These are phyloP conservation scores for Mycogone perniciosa DNA, from an alignment of 2,329 filamentous ascomycete genomes.

Conservation along the genomic window DNA sequence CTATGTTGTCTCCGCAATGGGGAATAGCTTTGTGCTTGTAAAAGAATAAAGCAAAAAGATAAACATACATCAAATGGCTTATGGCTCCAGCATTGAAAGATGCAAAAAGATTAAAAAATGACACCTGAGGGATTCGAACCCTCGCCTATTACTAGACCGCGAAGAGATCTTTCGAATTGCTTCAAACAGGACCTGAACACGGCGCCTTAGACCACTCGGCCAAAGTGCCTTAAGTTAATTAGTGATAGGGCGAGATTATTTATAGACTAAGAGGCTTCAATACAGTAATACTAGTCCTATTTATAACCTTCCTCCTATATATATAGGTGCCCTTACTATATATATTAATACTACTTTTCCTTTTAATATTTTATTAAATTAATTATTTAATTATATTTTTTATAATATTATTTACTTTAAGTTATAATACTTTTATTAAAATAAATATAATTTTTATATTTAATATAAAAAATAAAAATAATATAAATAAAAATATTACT, in stretches of 20 bases:
- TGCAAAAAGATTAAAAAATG: slow-evolving; percentile 11
- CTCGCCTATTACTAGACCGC: slow-evolving; percentile 26
- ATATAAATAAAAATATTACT: no score
- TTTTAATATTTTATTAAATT: no score
- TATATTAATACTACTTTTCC: no score
- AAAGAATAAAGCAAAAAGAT: not conserved
- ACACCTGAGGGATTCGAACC: slow-evolving; percentile 28
- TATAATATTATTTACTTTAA: no score
- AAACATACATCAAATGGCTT: not conserved
- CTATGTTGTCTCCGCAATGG: no score
- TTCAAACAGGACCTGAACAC: slow-evolving; percentile 15
- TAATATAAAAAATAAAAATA: no score
- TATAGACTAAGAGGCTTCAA: not conserved
- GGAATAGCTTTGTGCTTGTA: not conserved
- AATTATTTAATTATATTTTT: no score
- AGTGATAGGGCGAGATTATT: not conserved
- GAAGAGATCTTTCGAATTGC: slow-evolving; percentile 4
- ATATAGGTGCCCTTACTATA: no score
- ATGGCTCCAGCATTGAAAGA: not conserved
- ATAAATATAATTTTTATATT: no score
- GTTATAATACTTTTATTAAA: no score
- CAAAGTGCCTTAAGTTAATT: slow-evolving; percentile 19
- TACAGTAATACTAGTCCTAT: not conserved
- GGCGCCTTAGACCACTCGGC: slow-evolving; percentile 22
- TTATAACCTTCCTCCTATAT: not conserved